A percentile compares a stretch with the other conserved stretches of the same genome.
phyloP scores from a whole-genome alignment of 495 filamentous ascomycete species.

The Chaetomium fimeti region DNA sequence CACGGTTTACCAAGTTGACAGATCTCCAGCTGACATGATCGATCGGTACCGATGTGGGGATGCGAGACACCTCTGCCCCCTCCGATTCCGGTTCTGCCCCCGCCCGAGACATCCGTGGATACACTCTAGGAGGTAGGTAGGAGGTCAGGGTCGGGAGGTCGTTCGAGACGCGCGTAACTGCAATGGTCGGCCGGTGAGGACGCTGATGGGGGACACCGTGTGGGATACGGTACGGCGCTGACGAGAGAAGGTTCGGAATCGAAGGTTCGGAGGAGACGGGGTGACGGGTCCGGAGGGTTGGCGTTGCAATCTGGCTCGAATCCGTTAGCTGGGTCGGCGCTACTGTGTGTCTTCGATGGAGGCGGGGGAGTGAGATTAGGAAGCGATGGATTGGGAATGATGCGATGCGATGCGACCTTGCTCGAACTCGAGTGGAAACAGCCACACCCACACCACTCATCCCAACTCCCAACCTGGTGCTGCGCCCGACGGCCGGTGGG shows the following conservation, averaged over 20 bases:
- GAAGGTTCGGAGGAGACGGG: background rate
- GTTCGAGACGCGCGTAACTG: background rate
- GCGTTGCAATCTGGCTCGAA: background rate
- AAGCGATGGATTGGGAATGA: background rate
- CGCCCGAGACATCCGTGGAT: conserved; percentile 9
- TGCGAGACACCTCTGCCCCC: too few species aligned
- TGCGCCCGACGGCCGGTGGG: background rate
- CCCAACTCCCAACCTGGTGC: background rate
- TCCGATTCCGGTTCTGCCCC: background rate
- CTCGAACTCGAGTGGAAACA: background rate
- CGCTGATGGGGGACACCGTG: conserved; percentile 4
- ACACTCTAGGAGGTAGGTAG: background rate
- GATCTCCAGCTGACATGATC: too few species aligned
- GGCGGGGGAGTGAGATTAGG: background rate
- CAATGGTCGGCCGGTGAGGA: background rate
- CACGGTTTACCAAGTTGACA: background rate
- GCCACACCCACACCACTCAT: background rate
- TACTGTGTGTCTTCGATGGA: background rate
- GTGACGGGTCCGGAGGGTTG: background rate
- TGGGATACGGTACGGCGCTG: conserved; percentile 17
- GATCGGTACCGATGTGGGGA: too few species aligned
- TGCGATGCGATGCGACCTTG: background rate
- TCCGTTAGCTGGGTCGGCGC: background rate
- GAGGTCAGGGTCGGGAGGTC: background rate
- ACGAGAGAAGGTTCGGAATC: conserved; percentile 6